Evolutionary conservation across 2,329 filamentous ascomycete species (phyloP), one percentile per base, ranked within the genome.

Genomic region (Phialophora expanda): DNA sequence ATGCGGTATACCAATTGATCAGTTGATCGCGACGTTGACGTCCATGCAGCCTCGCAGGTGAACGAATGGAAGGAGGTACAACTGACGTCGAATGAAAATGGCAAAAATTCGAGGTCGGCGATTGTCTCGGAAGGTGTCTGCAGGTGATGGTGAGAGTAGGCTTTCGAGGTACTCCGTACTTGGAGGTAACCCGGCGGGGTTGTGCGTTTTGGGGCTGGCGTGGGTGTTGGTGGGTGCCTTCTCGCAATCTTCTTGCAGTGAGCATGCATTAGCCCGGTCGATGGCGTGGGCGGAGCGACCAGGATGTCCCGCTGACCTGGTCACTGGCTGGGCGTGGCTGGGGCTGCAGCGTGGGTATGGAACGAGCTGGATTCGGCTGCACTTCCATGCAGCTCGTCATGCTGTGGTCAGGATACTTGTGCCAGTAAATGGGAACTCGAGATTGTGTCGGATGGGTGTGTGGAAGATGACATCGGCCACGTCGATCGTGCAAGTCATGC

Each of bases 71-170:
- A 61, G 53, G 56, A 51, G 32, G 34, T 11, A 26, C n/a, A 53
- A 34, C 28, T 55, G 53, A 46, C 28, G 51, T 59, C 24, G 46
- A 32, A 56, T 50, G 54, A 51, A 41, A 60, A 54, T 46, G 41
- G 60, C 38, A 22, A 65, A 66, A 68, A 61, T 61, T 68, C 66
- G 66, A 68, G 63, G 63, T 62, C 56, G 66, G 50, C 46, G 59
- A 48, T 38, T 50, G 66, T 55, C 22, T 61, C 61, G 56, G 57
- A 28, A 38, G 17, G 20, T 17, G 17, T 32, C 48, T 34, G 56
- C 44, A 59, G 62, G 34, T 46, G 17, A 62, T 46, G 32, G 50
- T 26, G 22, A n/a, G 26, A 50, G 60, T 14, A 46, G 30, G 48
- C 58, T 54, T 44, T 53, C 14, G n/a, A 26, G 50, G n/a, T n/a